These are phyloP conservation scores for Dipteronia dyeriana DNA, from an alignment of 345 rosid species.

Conservation along the genomic window DNA sequence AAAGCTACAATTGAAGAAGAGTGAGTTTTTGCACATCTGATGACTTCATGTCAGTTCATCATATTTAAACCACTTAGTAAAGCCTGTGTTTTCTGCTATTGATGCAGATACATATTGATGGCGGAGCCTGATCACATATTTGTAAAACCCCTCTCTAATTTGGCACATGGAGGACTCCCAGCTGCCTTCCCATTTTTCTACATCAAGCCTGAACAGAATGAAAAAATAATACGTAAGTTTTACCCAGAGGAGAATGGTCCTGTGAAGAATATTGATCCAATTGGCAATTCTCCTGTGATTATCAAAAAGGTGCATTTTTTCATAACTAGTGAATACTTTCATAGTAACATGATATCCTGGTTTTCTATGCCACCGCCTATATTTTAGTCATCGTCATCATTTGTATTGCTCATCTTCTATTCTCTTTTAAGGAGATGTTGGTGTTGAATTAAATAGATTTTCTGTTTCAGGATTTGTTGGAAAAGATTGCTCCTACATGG, in stretches of 20 bases:
- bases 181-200: conserved; percentile 94
- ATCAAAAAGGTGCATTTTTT: conserved; percentile 60
- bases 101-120: conserved; percentile 82
- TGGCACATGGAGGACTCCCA: conserved; percentile 66
- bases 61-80: conserved; percentile 4
- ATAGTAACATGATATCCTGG: background rate
- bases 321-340: background rate
- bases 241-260: conserved; percentile 78
- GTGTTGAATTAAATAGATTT: conserved; percentile 9
- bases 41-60: conserved; percentile 3
- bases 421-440: background rate
- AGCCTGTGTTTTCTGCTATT: conserved; percentile 15
- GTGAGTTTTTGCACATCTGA: conserved; percentile 46
- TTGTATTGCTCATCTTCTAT: conserved; percentile 11
- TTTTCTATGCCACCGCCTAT: background rate
- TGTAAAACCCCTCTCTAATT: conserved; percentile 78
- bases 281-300: conserved; percentile 89
- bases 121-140: conserved; percentile 96
- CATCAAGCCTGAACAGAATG: conserved; percentile 64
- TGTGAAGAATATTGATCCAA: conserved; percentile 71
- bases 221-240: conserved; percentile 60
- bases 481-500: conserved; percentile 97
- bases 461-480: conserved; percentile 57
- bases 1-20: conserved; percentile 88
- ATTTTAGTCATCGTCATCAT: background rate